These are phyloP conservation scores for Furcasterigmium sp. DNA, from an alignment of 2,329 filamentous ascomycete genomes.

Conservation along the genomic window DNA sequence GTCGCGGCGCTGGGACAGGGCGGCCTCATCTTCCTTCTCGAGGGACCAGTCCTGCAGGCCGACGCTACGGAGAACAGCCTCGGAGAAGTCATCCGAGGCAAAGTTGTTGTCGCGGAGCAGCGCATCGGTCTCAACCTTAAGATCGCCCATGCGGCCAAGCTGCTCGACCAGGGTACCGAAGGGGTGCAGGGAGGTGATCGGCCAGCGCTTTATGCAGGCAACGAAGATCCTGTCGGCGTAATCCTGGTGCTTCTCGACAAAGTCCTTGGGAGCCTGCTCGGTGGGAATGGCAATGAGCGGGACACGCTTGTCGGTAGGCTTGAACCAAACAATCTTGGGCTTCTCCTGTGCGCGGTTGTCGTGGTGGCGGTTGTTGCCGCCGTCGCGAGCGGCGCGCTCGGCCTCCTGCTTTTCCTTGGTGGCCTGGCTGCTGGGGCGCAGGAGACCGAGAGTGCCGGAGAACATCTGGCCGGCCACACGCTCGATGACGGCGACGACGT, in stretches of 20 bases:
- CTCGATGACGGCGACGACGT: slow-evolving; percentile 95
- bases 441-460: slow-evolving; percentile 87
- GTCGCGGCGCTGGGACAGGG: slow-evolving; percentile 72
- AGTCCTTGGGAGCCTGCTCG: slow-evolving; percentile 94
- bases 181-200: slow-evolving; percentile 97
- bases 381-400: slow-evolving; percentile 86
- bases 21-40: slow-evolving; percentile 72
- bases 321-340: slow-evolving; percentile 99
- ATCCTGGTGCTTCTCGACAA: slow-evolving; percentile 96
- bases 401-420: slow-evolving; percentile 99
- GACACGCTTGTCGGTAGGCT: slow-evolving; percentile 98
- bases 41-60: slow-evolving; percentile 89
- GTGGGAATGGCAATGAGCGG: slow-evolving; percentile 97
- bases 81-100: slow-evolving; percentile 92
- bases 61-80: slow-evolving; percentile 90
- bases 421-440: slow-evolving; percentile 94
- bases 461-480: slow-evolving; percentile 98
- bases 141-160: slow-evolving; percentile 92
- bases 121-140: slow-evolving; percentile 96
- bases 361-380: slow-evolving; percentile 62
- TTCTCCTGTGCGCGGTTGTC: slow-evolving; percentile 88
- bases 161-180: slow-evolving; percentile 97
- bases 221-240: slow-evolving; percentile 98
- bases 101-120: slow-evolving; percentile 98
- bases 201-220: slow-evolving; percentile 98